Conservation (phyloP, 352 stramenopile species). For the Phytophthora pluvialis region DNA sequence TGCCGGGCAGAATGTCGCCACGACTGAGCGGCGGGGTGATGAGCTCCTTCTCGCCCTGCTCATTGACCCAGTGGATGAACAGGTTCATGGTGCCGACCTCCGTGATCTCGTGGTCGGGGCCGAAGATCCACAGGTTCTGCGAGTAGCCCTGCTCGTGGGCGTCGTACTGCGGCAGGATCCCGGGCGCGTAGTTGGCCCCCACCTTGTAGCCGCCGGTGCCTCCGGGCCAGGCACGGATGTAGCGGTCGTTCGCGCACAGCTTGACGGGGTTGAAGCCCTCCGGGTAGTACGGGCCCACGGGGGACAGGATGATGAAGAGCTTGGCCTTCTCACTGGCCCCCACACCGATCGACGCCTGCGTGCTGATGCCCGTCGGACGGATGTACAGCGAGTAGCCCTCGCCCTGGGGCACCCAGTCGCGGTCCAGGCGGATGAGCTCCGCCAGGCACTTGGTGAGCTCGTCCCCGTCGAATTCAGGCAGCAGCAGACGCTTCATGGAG, state of each 20-base stretch:
- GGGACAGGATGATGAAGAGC: constrained; percentile 96
- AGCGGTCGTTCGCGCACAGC: constrained; percentile 91
- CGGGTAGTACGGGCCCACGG: constrained; percentile 98
- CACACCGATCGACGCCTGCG: constrained; percentile 92
- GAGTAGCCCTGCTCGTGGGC: constrained; percentile 89
- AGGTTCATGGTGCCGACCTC: constrained; percentile 98
- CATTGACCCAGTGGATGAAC: constrained; percentile 96
- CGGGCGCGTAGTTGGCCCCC: constrained; percentile 90
- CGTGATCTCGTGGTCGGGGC: constrained; percentile 90
- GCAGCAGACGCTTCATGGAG: constrained; percentile 93
- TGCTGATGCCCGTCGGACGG: constrained; percentile 94
- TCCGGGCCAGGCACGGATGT: constrained; percentile 96
- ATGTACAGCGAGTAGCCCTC: constrained; percentile 98
- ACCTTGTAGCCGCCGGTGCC: constrained; percentile 95
- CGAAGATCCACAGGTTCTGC: constrained; percentile 97
- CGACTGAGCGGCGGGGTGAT: constrained; percentile 94
- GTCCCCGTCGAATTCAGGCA: constrained; percentile 91
- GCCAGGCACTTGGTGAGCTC: constrained; percentile 93
- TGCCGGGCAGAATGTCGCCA: constrained; percentile 97
- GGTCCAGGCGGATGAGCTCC: constrained; percentile 83
- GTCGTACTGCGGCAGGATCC: constrained; percentile 93
- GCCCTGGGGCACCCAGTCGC: constrained; percentile 94
- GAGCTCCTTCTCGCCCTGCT: constrained; percentile 93
- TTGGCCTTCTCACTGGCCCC: constrained; percentile 89
- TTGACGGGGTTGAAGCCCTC: constrained; percentile 93